Percentiles rank a stretch among this genome's conserved stretches.
Evolutionary conservation across 2,329 filamentous ascomycete genomes (phyloP).

Genomic region (Stachybotrys elegans): DNA sequence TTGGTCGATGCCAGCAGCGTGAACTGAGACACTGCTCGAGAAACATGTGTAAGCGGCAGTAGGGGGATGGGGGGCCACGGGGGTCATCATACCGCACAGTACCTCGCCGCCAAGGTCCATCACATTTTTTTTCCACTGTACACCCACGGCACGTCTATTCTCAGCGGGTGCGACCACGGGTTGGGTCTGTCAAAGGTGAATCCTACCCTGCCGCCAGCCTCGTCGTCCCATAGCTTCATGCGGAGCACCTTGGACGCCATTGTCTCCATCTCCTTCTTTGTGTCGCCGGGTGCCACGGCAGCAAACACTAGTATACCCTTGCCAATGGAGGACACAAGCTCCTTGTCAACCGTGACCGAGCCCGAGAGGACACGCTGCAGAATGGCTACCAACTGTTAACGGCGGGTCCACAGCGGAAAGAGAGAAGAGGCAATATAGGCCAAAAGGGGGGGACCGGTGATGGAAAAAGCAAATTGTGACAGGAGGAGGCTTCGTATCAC

Average conservation of each 20-base stretch:
- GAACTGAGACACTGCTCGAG: conserved; percentile 88
- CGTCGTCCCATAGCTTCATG: conserved; percentile 87
- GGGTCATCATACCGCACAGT: conserved; percentile 68
- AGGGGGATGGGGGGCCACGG: not conserved
- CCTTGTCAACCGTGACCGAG: conserved; percentile 89
- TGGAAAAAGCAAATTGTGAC: too few relatives aligned
- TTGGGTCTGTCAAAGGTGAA: not conserved
- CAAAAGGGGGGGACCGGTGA: too few relatives aligned
- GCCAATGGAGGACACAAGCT: conserved; percentile 85
- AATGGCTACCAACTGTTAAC: too few relatives aligned
- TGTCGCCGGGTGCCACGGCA: conserved; percentile 85
- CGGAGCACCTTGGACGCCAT: conserved; percentile 84
- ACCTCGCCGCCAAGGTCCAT: conserved; percentile 86
- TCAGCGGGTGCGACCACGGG: not conserved
- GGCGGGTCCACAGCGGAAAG: too few relatives aligned
- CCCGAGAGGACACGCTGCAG: conserved; percentile 91
- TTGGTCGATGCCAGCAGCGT: conserved; percentile 90
- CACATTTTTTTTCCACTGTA: conserved; percentile 84
- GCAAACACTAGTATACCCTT: conserved; percentile 88
- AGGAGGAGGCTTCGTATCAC: too few relatives aligned
- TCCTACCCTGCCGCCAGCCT: conserved; percentile 60
- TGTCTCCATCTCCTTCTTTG: conserved; percentile 77
- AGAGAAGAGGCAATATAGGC: too few relatives aligned
- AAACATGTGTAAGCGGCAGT: conserved; percentile 5
- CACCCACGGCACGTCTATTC: conserved; percentile 4